Conservation (phyloP, 176 grass and related monocot species). For the Alloteropsis semialata region DNA sequence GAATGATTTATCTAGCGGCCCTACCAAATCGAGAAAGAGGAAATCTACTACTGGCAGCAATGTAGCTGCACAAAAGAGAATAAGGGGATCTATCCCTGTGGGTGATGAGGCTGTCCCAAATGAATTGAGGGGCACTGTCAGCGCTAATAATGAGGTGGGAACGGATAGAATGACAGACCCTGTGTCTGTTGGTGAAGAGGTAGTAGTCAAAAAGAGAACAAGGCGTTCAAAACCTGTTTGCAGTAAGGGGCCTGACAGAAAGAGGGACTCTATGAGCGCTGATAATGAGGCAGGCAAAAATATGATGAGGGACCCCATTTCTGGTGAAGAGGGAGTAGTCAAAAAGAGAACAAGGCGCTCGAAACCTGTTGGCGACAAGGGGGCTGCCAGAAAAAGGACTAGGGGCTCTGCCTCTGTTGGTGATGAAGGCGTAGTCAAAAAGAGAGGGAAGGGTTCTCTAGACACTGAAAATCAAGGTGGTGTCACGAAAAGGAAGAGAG, state of each 20-base stretch:
- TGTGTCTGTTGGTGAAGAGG: constrained; percentile 15
- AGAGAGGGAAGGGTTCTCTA: constrained; percentile 10
- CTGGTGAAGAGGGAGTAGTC: constrained; percentile 1
- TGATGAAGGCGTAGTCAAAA: background rate
- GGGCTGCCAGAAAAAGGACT: background rate
- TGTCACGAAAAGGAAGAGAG: constrained; percentile 29
- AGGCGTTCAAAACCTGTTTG: background rate
- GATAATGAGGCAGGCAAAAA: background rate
- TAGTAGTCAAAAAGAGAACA: constrained; percentile 5
- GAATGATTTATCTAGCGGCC: constrained; percentile 8
- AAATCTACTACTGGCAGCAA: constrained; percentile 22
- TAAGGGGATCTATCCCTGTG: constrained; percentile 8
- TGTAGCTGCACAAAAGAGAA: constrained; percentile 7
- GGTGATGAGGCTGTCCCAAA: background rate
- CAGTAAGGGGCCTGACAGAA: background rate
- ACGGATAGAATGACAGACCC: background rate
- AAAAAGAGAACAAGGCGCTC: constrained; percentile 22
- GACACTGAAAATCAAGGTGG: constrained; percentile 7
- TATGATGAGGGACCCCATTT: background rate
- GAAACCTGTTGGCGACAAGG: background rate
- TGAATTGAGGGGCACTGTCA: background rate
- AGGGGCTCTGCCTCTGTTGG: background rate
- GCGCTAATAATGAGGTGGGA: background rate
- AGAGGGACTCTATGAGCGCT: background rate
- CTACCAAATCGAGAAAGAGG: constrained; percentile 24